Evolutionary conservation across 768 basidiomycete species (phyloP), one percentile per base, ranked within the genome.

Genomic region (Phanerochaete carnosa): DNA sequence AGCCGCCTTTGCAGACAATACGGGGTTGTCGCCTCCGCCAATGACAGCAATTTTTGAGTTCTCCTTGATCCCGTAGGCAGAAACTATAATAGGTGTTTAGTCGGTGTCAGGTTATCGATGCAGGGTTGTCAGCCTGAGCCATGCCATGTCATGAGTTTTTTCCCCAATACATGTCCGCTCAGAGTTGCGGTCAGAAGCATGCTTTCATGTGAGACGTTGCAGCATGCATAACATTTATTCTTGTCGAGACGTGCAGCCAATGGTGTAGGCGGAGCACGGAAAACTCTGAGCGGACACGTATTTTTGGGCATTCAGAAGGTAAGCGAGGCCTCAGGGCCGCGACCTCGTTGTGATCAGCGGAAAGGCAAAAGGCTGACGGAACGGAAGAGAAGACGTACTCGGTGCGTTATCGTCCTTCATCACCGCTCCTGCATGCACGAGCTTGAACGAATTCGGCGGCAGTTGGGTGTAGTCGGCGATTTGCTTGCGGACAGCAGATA

Each of bases 381-480:
- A 46, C 45, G 37, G 39, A 35, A 70, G 32, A 49, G 25, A 16
- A 52, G 35, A 82, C 76, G 65, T 63, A 90, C 87, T 75, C 49
- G 87, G 82, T 8, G 84, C 82, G 60, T 75, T 70, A 70, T 94
- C 87, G 70, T 96, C 93, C 65, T 88, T 89, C 83, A 98, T 89
- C 72, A 97, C 83, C 1, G 92, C 94, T 39, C 96, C 96, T 49
- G 89, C 85, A 75, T 90, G 88, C 64, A 98, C 86, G 68, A 98
- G 82, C 72, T 94, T 93, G 81, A 97, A 92, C 29, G 83, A 82
- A 64, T 81, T 68, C 29, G 74, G 72, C 0, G 88, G 83, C 13
- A 98, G 80, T 57, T 87, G 86, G 2, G 92, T 95, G 68, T 88
- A 84, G 5, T 87, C 80, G 15, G 92, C 87, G 54, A 97, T 76